phyloP scores from a whole-genome alignment of 2,329 filamentous ascomycete genomes.

The Amesomyces nigricolor region DNA sequence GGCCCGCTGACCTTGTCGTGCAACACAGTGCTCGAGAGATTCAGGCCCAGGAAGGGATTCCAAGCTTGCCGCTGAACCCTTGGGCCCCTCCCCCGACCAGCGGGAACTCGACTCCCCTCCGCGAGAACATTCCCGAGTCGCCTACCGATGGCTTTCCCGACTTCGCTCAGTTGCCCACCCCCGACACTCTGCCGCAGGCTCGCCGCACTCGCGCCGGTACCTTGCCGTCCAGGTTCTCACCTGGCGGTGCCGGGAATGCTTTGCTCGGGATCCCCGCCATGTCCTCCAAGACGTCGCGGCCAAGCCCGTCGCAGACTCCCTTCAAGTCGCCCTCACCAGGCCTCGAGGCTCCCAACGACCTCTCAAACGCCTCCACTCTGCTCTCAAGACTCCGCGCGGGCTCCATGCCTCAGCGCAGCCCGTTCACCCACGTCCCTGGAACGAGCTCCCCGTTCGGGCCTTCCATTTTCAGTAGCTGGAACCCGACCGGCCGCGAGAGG shows the following conservation, averaged over 20 bases:
- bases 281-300: slow-evolving; percentile 73
- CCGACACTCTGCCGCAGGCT: slow-evolving; percentile 60
- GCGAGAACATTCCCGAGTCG: slow-evolving; percentile 96
- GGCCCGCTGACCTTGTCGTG: slow-evolving; percentile 17
- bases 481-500: slow-evolving; percentile 66
- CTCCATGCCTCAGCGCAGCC: slow-evolving; percentile 86
- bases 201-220: slow-evolving; percentile 88
- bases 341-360: slow-evolving; percentile 42
- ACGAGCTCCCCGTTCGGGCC: slow-evolving; percentile 71
- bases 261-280: slow-evolving; percentile 50
- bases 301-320: slow-evolving; percentile 80
- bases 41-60: slow-evolving; percentile 87
- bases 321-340: slow-evolving; percentile 66
- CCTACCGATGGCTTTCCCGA: slow-evolving; percentile 94
- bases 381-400: slow-evolving; percentile 84
- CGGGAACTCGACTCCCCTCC: slow-evolving; percentile 90
- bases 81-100: slow-evolving; percentile 97
- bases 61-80: slow-evolving; percentile 60
- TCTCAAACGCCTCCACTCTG: slow-evolving; percentile 60
- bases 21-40: slow-evolving; percentile 78
- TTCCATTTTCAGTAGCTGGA: slow-evolving; percentile 87
- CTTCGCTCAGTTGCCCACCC: slow-evolving; percentile 66
- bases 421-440: slow-evolving; percentile 50
- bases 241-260: slow-evolving; percentile 60
- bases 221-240: slow-evolving; percentile 89